Conservation (phyloP, 2,329 filamentous ascomycete species). For the Colletotrichum coccodes region DNA sequence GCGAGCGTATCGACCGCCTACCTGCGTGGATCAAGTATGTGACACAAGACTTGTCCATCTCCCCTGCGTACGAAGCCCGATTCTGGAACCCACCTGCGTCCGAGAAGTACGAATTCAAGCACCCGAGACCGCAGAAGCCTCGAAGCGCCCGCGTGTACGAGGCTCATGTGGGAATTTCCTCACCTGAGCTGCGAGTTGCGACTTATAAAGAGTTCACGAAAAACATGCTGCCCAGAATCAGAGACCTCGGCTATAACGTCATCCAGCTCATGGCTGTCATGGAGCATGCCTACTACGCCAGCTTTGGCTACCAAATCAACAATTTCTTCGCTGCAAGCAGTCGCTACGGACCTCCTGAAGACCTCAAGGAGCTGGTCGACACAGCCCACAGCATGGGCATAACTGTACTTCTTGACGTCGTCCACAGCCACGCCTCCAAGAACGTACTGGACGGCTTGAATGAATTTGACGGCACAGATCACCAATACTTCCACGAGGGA, state of each 20-base stretch:
- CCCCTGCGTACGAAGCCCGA: slow-evolving; percentile 90
- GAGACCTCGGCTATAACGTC: slow-evolving; percentile 91
- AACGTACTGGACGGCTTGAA: slow-evolving; percentile 96
- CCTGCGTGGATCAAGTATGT: slow-evolving; percentile 98
- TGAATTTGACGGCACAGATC: slow-evolving; percentile 93
- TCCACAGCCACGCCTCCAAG: slow-evolving; percentile 98
- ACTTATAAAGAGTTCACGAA: slow-evolving; percentile 98
- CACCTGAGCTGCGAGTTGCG: slow-evolving; percentile 86
- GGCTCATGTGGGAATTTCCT: slow-evolving; percentile 98
- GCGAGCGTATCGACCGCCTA: slow-evolving; percentile 86
- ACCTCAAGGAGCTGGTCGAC: slow-evolving; percentile 95
- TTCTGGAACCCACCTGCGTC: slow-evolving; percentile 93
- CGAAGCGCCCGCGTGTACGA: slow-evolving; percentile 92
- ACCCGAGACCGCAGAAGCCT: slow-evolving; percentile 84
- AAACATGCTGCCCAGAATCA: slow-evolving; percentile 91
- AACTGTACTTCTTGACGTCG: slow-evolving; percentile 91
- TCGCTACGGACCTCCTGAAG: slow-evolving; percentile 91
- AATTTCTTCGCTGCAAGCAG: slow-evolving; percentile 98
- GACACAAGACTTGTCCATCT: slow-evolving; percentile 90
- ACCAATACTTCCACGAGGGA: slow-evolving; percentile 94
- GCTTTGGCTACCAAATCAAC: slow-evolving; percentile 98
- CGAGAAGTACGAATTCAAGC: slow-evolving; percentile 86
- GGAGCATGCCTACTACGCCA: slow-evolving; percentile 99
- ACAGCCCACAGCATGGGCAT: slow-evolving; percentile 93
- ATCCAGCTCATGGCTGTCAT: slow-evolving; percentile 99